Evolutionary conservation across 176 grass and related monocot genomes (phyloP).

Genomic region (Canna indica): DNA sequence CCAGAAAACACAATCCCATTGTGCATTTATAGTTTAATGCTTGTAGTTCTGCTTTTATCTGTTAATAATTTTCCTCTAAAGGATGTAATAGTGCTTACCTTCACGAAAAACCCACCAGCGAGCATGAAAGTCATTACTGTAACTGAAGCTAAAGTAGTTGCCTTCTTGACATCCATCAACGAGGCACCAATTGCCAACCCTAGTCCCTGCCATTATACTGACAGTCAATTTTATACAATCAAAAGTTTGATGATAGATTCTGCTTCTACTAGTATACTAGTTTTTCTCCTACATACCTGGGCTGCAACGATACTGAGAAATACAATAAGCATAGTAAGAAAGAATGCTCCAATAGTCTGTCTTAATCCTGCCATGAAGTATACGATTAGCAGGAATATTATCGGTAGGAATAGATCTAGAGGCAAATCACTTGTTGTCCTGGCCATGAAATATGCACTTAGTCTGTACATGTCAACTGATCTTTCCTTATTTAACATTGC

Average conservation of each 20-base stretch:
- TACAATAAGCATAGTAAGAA: slow-evolving; percentile 67
- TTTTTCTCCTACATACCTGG: slow-evolving; percentile 42
- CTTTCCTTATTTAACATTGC: slow-evolving; percentile 98
- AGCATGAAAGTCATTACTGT: slow-evolving; percentile 99
- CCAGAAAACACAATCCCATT: not conserved
- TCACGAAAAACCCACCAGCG: slow-evolving; percentile 93
- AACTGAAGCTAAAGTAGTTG: slow-evolving; percentile 96
- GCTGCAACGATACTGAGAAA: slow-evolving; percentile 94
- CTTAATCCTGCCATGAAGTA: slow-evolving; percentile 94
- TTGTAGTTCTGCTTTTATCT: not conserved
- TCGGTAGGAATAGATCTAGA: slow-evolving; percentile 84
- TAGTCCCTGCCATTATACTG: slow-evolving; percentile 36
- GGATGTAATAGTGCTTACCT: slow-evolving; percentile 31
- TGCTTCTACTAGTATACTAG: slow-evolving; percentile 1
- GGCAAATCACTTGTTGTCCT: slow-evolving; percentile 94
- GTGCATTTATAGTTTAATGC: not conserved
- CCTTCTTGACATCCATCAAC: slow-evolving; percentile 90
- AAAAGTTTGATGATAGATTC: not conserved
- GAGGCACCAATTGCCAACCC: slow-evolving; percentile 82
- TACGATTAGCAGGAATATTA: slow-evolving; percentile 86
- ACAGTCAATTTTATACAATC: slow-evolving; percentile 2
- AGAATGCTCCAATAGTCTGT: slow-evolving; percentile 55
- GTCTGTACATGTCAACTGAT: slow-evolving; percentile 93
- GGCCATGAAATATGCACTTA: slow-evolving; percentile 98
- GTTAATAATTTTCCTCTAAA: not conserved